Evolutionary conservation across 352 stramenopile genomes (phyloP).

Genomic region (Phytophthora idaei): DNA sequence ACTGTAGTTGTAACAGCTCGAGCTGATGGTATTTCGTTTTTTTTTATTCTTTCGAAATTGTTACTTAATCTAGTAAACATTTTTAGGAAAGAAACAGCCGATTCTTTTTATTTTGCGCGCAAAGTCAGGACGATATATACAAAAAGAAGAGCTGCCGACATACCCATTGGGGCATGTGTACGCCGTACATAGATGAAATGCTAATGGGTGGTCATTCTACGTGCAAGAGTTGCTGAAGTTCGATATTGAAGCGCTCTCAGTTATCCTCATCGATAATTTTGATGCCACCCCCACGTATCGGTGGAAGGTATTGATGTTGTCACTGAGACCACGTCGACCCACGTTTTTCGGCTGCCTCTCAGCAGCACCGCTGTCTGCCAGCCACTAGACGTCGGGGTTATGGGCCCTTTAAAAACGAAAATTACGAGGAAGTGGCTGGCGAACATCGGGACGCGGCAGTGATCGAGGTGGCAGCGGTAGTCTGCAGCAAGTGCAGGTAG

Average conservation of each 20-base stretch:
- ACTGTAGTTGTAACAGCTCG: neutral
- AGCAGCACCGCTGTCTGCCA: slow-evolving; percentile 1
- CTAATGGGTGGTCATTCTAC: slow-evolving; percentile 5
- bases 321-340: neutral
- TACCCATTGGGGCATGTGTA: neutral
- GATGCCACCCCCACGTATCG: neutral
- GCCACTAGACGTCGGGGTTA: neutral
- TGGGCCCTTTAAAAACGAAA: neutral
- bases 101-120: slow-evolving; percentile 13
- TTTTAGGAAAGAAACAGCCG: slow-evolving; percentile 5
- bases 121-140: neutral
- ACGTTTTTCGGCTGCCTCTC: neutral
- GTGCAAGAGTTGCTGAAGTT: slow-evolving; percentile 12
- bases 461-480: neutral
- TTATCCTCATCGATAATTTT: slow-evolving; percentile 4
- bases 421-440: neutral
- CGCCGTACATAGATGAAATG: slow-evolving; percentile 1
- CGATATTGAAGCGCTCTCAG: slow-evolving; percentile 5
- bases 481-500: neutral
- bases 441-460: neutral
- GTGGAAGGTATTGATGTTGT: neutral
- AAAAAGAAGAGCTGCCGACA: neutral
- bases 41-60: neutral
- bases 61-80: neutral
- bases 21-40: neutral